A percentile compares a stretch with the other conserved stretches of the same genome.
phyloP scores from a whole-genome alignment of 2,329 filamentous ascomycete genomes.

The Thermothelomyces thermophilus region DNA sequence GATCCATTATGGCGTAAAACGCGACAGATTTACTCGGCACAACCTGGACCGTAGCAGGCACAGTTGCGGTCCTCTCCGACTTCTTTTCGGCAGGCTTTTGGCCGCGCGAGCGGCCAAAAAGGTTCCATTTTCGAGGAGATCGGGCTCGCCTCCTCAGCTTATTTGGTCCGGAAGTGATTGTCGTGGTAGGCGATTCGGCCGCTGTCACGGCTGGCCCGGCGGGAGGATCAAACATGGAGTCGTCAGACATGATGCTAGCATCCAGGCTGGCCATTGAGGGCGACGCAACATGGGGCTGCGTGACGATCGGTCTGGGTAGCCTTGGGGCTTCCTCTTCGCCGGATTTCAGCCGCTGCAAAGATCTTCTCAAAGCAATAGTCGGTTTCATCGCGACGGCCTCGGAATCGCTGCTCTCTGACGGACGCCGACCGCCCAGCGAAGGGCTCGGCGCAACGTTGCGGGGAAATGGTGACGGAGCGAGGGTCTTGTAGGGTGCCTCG shows the following conservation, averaged over 20 bases:
- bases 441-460: conserved; percentile 28
- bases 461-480: conserved; percentile 51
- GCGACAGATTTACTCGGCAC: conserved; percentile 47
- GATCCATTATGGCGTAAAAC: conserved; percentile 58
- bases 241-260: conserved; percentile 51
- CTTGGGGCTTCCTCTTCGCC: conserved; percentile 39
- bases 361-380: conserved; percentile 49
- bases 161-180: conserved; percentile 33
- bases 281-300: conserved; percentile 33
- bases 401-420: conserved; percentile 52
- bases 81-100: conserved; percentile 35
- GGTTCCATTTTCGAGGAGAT: conserved; percentile 56
- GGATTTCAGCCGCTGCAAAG: conserved; percentile 44
- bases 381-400: conserved; percentile 43
- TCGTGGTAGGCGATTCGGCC: conserved; percentile 23
- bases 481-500: conserved; percentile 37
- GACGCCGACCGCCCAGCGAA: conserved; percentile 33
- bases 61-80: conserved; percentile 31
- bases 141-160: conserved; percentile 50
- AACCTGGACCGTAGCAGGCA: conserved; percentile 44
- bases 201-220: conserved; percentile 31
- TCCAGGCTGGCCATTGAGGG: conserved; percentile 52
- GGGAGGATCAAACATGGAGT: conserved; percentile 42
- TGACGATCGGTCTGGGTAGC: conserved; percentile 49
- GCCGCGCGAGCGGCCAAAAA: conserved; percentile 52